These are phyloP conservation scores for Trichomonas tenax DNA, from an alignment of 208 protist species.

Conservation along the genomic window DNA sequence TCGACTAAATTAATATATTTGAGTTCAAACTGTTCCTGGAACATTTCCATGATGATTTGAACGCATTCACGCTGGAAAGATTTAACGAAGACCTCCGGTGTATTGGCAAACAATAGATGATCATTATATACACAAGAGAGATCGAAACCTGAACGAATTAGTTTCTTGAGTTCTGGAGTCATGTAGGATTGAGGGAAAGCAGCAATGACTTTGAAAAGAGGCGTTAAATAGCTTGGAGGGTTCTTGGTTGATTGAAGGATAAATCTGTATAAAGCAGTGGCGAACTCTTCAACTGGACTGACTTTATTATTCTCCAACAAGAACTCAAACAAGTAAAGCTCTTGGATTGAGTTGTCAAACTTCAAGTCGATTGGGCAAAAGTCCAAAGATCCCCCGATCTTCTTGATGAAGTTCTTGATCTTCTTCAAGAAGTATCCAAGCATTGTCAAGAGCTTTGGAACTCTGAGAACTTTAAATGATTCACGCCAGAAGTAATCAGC, in stretches of 20 bases:
- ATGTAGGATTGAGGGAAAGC: neutral
- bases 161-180: neutral
- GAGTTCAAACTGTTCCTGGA: neutral
- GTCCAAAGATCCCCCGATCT: neutral
- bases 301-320: neutral
- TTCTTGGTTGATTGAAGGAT: neutral
- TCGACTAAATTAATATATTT: neutral
- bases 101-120: neutral
- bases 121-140: neutral
- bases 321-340: neutral
- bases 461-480: neutral
- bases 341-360: neutral
- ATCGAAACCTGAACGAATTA: neutral
- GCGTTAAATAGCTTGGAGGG: neutral
- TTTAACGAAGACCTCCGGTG: neutral
- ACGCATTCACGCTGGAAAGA: neutral
- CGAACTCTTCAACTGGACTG: neutral
- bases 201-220: neutral
- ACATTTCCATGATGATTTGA: neutral
- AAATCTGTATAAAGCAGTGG: neutral
- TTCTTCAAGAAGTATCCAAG: neutral
- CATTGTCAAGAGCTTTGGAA: neutral
- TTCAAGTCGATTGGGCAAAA: neutral
- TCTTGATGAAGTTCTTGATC: neutral
- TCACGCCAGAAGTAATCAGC: neutral